phyloP scores from a whole-genome alignment of 495 filamentous ascomycete genomes.

The Podospora tetraspora region DNA sequence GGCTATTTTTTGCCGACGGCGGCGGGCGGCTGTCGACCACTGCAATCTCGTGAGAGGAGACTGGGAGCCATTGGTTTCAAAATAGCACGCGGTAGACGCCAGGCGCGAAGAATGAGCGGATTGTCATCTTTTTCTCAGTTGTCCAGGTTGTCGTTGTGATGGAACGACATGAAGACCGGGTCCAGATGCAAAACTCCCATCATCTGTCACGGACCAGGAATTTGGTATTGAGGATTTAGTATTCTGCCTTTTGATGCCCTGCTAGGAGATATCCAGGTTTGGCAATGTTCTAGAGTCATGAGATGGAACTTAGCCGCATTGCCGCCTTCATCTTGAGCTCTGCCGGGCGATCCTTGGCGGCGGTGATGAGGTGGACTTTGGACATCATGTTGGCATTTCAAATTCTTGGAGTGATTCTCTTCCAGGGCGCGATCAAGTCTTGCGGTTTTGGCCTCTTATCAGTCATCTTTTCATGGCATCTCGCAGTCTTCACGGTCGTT shows the following conservation, averaged over 20 bases:
- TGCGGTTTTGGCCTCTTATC: not conserved
- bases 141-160: not conserved
- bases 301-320: slow-evolving; percentile 12
- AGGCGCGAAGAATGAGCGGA: not conserved
- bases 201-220: not conserved
- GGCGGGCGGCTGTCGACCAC: not conserved
- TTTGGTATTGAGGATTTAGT: not conserved
- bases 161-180: not conserved
- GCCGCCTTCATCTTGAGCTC: not conserved
- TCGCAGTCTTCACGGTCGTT: no score
- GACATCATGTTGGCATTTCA: not conserved
- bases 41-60: not conserved
- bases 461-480: not conserved
- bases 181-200: not conserved
- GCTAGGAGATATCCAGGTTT: slow-evolving; percentile 3
- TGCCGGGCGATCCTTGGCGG: slow-evolving; percentile 9
- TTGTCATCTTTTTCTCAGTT: not conserved
- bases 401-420: not conserved
- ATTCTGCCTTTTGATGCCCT: not conserved
- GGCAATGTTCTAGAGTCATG: slow-evolving; percentile 11
- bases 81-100: not conserved
- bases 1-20: not conserved
- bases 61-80: not conserved
- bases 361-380: not conserved
- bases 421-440: not conserved